Evolutionary conservation across 1,284 basidiomycete species (phyloP).

Genomic region (Rhodotorula sp.): DNA sequence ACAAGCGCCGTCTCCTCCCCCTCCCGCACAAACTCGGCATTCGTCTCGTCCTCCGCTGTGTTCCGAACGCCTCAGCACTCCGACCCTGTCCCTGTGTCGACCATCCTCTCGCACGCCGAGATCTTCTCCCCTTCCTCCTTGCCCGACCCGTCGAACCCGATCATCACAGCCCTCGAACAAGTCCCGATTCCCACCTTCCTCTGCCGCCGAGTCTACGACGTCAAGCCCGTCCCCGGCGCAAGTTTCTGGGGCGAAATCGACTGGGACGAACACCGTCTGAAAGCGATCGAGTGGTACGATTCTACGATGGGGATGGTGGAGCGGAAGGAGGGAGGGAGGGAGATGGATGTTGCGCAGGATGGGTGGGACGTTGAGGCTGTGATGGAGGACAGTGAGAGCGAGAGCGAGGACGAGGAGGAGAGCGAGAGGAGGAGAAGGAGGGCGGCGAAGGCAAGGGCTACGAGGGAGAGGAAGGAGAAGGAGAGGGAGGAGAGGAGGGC

Average conservation of each 20-base stretch:
- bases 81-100: slow-evolving; percentile 18
- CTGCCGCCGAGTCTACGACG: slow-evolving; percentile 39
- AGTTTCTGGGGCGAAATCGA: slow-evolving; percentile 41
- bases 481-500: background rate
- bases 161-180: slow-evolving; percentile 4
- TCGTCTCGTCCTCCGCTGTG: slow-evolving; percentile 12
- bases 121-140: slow-evolving; percentile 14
- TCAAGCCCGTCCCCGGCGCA: slow-evolving; percentile 34
- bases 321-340: no score
- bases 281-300: slow-evolving; percentile 19
- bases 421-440: slow-evolving; percentile 7
- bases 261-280: slow-evolving; percentile 12
- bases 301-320: slow-evolving; percentile 1
- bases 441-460: background rate
- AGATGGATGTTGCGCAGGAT: background rate
- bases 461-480: background rate
- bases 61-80: slow-evolving; percentile 30
- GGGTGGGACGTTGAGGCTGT: slow-evolving; percentile 38
- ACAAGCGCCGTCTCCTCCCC: background rate
- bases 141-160: background rate
- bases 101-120: slow-evolving; percentile 21
- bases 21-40: background rate
- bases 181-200: slow-evolving; percentile 22
- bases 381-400: slow-evolving; percentile 16
- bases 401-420: slow-evolving; percentile 5